These are phyloP conservation scores for Sugiyamaella japonica DNA, from an alignment of 1,139 yeast genomes.

Conservation along the genomic window DNA sequence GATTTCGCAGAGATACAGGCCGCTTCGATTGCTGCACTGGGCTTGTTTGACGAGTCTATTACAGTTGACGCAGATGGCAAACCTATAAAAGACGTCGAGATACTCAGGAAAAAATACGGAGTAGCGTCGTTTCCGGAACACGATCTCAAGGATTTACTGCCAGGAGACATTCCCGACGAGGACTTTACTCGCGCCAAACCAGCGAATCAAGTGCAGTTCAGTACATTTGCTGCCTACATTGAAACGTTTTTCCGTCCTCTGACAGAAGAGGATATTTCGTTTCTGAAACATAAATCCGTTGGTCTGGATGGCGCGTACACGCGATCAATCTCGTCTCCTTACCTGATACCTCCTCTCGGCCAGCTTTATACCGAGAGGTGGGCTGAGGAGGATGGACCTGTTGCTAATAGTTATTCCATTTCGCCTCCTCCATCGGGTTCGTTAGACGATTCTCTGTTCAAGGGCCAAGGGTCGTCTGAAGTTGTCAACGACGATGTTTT, in stretches of 20 bases:
- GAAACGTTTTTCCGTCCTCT: slow-evolving; percentile 82
- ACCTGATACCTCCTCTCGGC: slow-evolving; percentile 77
- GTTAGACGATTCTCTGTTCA: slow-evolving; percentile 19
- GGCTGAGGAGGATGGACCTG: slow-evolving; percentile 73
- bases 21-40: slow-evolving; percentile 68
- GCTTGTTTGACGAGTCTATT: slow-evolving; percentile 59
- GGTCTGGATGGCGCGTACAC: slow-evolving; percentile 31
- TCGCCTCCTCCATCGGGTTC: slow-evolving; percentile 35
- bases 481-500: slow-evolving; percentile 61
- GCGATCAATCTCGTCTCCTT: slow-evolving; percentile 41
- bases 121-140: slow-evolving; percentile 86
- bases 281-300: slow-evolving; percentile 57
- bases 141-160: slow-evolving; percentile 72
- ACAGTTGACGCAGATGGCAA: slow-evolving; percentile 45
- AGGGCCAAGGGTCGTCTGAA: slow-evolving; percentile 55
- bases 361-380: slow-evolving; percentile 77
- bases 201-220: slow-evolving; percentile 85
- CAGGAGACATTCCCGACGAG: slow-evolving; percentile 83
- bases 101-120: slow-evolving; percentile 72
- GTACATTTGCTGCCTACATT: slow-evolving; percentile 80
- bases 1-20: slow-evolving; percentile 76
- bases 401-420: slow-evolving; percentile 44
- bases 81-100: slow-evolving; percentile 65
- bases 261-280: slow-evolving; percentile 76
- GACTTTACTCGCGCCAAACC: slow-evolving; percentile 89